phyloP scores from a whole-genome alignment of 2,329 filamentous ascomycete species.

The Metarhizium sp. region DNA sequence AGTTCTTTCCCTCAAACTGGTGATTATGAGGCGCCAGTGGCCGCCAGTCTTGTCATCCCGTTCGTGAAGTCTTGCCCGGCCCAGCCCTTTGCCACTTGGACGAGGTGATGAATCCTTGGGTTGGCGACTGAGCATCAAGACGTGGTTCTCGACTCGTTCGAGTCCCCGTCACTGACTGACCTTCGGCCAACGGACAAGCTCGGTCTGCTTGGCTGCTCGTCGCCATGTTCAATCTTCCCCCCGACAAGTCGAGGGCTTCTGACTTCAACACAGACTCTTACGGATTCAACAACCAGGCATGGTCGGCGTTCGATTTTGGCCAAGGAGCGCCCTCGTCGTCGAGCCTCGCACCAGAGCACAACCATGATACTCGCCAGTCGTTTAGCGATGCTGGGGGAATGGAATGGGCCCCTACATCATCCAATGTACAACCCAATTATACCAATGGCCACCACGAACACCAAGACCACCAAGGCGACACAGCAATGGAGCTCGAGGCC shows the following conservation, averaged over 20 bases:
- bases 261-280: slow-evolving; percentile 18
- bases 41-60: slow-evolving; percentile 19
- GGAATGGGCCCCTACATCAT: slow-evolving; percentile 28
- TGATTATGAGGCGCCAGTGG: slow-evolving; percentile 28
- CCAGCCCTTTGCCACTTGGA: slow-evolving; percentile 21
- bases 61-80: slow-evolving; percentile 21
- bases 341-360: slow-evolving; percentile 12
- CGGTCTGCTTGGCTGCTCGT: slow-evolving; percentile 22
- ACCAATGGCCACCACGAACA: slow-evolving; percentile 13
- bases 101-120: slow-evolving; percentile 28
- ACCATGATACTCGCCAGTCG: slow-evolving; percentile 16
- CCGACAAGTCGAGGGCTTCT: slow-evolving; percentile 21
- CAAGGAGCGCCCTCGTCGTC: slow-evolving; percentile 14
- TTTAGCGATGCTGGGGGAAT: slow-evolving; percentile 21
- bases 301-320: slow-evolving; percentile 21
- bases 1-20: slow-evolving; percentile 19
- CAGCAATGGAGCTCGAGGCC: slow-evolving; percentile 19
- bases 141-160: slow-evolving; percentile 29
- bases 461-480: background rate
- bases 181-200: slow-evolving; percentile 22
- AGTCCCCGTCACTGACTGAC: slow-evolving; percentile 27
- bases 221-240: slow-evolving; percentile 29
- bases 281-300: slow-evolving; percentile 23
- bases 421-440: slow-evolving; percentile 19
- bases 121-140: slow-evolving; percentile 24